Percentiles rank a stretch among this genome's conserved stretches.
These are phyloP conservation scores for Lasiodiplodia sp. DNA, from an alignment of 2,329 filamentous ascomycete genomes.

Conservation along the genomic window DNA sequence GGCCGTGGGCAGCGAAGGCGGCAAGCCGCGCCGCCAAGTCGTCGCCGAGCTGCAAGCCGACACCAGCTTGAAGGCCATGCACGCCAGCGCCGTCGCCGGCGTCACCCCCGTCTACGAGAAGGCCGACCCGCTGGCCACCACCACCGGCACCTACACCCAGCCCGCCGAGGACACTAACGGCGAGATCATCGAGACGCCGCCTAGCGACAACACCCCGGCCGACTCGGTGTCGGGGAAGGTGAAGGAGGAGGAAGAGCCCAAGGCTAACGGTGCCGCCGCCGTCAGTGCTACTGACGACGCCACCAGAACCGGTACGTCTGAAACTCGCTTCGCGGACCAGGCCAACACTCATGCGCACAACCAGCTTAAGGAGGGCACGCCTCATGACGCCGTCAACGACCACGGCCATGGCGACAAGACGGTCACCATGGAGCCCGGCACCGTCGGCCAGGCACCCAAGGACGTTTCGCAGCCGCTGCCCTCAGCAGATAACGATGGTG, in stretches of 20 bases:
- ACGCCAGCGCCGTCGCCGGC: conserved; percentile 38
- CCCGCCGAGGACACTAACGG: conserved; percentile 37
- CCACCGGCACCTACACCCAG: conserved; percentile 46
- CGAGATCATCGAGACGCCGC: conserved; percentile 9
- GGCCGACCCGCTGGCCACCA: conserved; percentile 34
- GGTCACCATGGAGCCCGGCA: conserved; percentile 56
- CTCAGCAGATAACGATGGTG: conserved; percentile 35
- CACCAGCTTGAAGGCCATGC: conserved; percentile 37
- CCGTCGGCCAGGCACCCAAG: conserved; percentile 58
- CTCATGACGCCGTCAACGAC: conserved; percentile 46
- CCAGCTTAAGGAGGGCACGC: conserved; percentile 52
- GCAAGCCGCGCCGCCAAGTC: conserved; percentile 47
- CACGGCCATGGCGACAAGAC: conserved; percentile 55
- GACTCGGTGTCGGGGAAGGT: conserved; percentile 1
- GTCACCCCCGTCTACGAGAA: conserved; percentile 31
- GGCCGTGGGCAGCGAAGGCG: conserved; percentile 54
- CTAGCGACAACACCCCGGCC: conserved; percentile 9
- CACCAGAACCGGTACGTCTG: conserved; percentile 49
- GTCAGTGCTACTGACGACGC: background rate
- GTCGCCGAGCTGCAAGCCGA: conserved; percentile 49
- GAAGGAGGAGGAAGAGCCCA: background rate
- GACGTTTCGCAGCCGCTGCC: conserved; percentile 40
- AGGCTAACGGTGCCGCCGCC: background rate
- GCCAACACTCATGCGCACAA: conserved; percentile 53
- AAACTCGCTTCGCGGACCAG: conserved; percentile 52